Evolutionary conservation across 495 filamentous ascomycete species (phyloP).

Genomic region (Oleoguttula mirabilis): DNA sequence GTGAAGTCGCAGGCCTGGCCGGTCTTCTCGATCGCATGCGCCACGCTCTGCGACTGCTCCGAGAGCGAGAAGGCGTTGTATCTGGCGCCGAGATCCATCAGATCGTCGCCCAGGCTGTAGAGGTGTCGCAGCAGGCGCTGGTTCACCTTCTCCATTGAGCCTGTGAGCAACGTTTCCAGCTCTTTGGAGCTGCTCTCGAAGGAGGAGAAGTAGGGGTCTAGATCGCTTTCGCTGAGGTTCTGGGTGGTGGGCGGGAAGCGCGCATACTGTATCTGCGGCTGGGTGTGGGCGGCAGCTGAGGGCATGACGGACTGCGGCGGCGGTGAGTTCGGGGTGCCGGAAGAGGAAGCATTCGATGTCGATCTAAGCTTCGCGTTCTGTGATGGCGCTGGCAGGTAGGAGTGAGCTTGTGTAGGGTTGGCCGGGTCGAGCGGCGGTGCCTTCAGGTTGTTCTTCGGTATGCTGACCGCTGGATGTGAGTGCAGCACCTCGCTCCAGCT

Average conservation of each 20-base stretch:
- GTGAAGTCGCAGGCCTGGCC: slow-evolving; percentile 93
- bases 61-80: slow-evolving; percentile 97
- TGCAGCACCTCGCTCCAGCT: slow-evolving; percentile 96
- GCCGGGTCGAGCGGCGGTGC: slow-evolving; percentile 87
- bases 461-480: slow-evolving; percentile 75
- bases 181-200: slow-evolving; percentile 83
- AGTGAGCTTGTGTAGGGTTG: slow-evolving; percentile 78
- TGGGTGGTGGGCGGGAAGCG: slow-evolving; percentile 73
- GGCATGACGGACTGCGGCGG: slow-evolving; percentile 33
- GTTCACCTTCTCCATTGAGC: slow-evolving; percentile 92
- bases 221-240: slow-evolving; percentile 69
- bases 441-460: slow-evolving; percentile 87
- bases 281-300: slow-evolving; percentile 45
- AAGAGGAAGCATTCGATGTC: slow-evolving; percentile 34
- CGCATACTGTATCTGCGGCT: slow-evolving; percentile 54
- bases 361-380: slow-evolving; percentile 73
- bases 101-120: slow-evolving; percentile 67
- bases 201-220: slow-evolving; percentile 89
- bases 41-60: slow-evolving; percentile 73
- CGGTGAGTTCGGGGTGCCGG: slow-evolving; percentile 44
- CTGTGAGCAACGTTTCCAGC: slow-evolving; percentile 71
- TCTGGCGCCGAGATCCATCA: slow-evolving; percentile 81
- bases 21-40: slow-evolving; percentile 85
- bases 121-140: slow-evolving; percentile 76
- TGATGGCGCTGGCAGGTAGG: slow-evolving; percentile 75